phyloP scores from a whole-genome alignment of 805 yeast species.

The Lachancea quebecensis region DNA sequence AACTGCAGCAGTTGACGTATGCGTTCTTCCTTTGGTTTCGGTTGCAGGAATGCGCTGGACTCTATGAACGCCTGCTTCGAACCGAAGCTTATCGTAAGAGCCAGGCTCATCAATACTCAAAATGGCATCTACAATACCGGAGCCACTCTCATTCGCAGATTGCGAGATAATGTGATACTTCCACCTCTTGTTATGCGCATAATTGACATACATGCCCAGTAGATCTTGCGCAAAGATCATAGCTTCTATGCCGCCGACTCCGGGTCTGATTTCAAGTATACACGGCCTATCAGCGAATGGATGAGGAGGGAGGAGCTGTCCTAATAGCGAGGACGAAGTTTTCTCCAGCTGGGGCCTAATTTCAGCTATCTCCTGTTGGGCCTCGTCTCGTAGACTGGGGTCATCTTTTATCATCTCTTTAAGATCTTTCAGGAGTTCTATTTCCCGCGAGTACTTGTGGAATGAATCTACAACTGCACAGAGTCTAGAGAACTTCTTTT shows the following conservation, averaged over 20 bases:
- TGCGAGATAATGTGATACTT: slow-evolving; percentile 50
- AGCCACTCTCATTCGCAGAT: slow-evolving; percentile 50
- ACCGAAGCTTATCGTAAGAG: slow-evolving; percentile 62
- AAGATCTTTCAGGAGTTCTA: slow-evolving; percentile 31
- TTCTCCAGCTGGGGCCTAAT: slow-evolving; percentile 39
- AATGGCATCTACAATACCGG: slow-evolving; percentile 72
- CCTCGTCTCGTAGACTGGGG: slow-evolving; percentile 45
- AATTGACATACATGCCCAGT: slow-evolving; percentile 71
- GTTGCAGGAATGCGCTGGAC: slow-evolving; percentile 94
- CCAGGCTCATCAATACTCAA: slow-evolving; percentile 69
- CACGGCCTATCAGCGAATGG: slow-evolving; percentile 72
- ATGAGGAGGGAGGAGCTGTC: slow-evolving; percentile 65
- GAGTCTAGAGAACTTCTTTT: slow-evolving; percentile 43
- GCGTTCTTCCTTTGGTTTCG: slow-evolving; percentile 88
- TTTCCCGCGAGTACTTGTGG: slow-evolving; percentile 32
- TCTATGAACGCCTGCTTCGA: slow-evolving; percentile 93
- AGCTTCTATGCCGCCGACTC: slow-evolving; percentile 95
- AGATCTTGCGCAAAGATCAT: slow-evolving; percentile 77
- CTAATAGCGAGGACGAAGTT: slow-evolving; percentile 42
- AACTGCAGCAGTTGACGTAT: slow-evolving; percentile 94
- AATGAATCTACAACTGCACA: slow-evolving; percentile 39
- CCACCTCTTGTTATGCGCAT: slow-evolving; percentile 65
- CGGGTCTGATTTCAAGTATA: slow-evolving; percentile 82
- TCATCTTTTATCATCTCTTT: slow-evolving; percentile 27
- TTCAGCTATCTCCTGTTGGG: slow-evolving; percentile 48